Conservation (phyloP, 768 basidiomycete species). For the Rubroboletus satanas region DNA sequence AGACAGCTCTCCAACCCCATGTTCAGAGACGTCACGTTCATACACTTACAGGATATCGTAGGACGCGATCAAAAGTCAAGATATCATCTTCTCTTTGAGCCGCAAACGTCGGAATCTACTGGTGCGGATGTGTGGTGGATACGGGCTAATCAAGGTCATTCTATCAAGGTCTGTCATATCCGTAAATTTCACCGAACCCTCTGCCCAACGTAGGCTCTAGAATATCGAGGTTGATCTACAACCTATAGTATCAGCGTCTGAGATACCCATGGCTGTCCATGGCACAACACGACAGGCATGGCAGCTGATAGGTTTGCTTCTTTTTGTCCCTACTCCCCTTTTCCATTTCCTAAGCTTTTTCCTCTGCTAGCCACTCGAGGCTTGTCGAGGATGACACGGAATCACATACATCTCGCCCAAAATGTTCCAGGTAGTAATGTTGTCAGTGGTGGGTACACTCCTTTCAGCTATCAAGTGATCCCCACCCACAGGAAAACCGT, state of each 20-base stretch:
- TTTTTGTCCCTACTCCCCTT: not conserved
- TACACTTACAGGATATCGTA: conserved; percentile 58
- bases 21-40: conserved; percentile 56
- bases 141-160: conserved; percentile 88
- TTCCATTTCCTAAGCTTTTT: not conserved
- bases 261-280: conserved; percentile 81
- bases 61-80: conserved; percentile 62
- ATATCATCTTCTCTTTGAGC: conserved; percentile 56
- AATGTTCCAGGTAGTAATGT: conserved; percentile 62
- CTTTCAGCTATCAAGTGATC: not conserved
- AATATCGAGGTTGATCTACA: conserved; percentile 63
- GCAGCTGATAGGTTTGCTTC: conserved; percentile 58
- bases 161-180: conserved; percentile 55
- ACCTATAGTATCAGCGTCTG: conserved; percentile 50
- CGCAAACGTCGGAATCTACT: conserved; percentile 30
- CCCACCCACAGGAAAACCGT: not conserved
- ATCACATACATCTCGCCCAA: conserved; percentile 92
- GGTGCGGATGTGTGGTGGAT: conserved; percentile 69
- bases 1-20: conserved; percentile 67
- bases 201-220: conserved; percentile 34
- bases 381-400: conserved; percentile 79
- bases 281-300: conserved; percentile 72
- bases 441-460: conserved; percentile 62
- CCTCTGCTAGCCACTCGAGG: conserved; percentile 55
- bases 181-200: not conserved